These are phyloP conservation scores for Penicillium robsamsonii DNA, from an alignment of 495 filamentous ascomycete species.

Conservation along the genomic window DNA sequence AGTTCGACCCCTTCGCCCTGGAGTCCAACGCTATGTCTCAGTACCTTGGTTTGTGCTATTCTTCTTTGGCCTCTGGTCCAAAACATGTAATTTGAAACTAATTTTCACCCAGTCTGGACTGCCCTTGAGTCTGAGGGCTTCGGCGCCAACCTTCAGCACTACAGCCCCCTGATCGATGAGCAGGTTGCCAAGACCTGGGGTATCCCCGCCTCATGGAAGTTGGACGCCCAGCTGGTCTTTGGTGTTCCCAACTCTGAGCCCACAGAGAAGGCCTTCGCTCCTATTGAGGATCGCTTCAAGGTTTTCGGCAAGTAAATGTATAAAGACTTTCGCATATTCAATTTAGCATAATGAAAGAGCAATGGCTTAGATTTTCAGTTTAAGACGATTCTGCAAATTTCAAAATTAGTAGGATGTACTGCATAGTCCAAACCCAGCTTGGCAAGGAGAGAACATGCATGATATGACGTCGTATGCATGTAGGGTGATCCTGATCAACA, in stretches of 20 bases:
- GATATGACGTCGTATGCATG: conserved; percentile 5
- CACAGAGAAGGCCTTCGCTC: conserved; percentile 38
- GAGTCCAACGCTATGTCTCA: conserved; percentile 55
- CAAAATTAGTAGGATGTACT: not conserved
- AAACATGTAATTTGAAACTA: conserved; percentile 6
- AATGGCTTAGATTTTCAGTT: not conserved
- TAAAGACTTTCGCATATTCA: not conserved
- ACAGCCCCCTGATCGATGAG: conserved; percentile 51
- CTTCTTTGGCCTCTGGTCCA: not conserved
- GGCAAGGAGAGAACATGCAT: not conserved
- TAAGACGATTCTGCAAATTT: not conserved
- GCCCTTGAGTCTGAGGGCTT: conserved; percentile 50
- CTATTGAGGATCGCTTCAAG: conserved; percentile 44
- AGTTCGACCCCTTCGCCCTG: conserved; percentile 48
- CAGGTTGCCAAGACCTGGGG: conserved; percentile 41
- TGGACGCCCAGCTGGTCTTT: conserved; percentile 54
- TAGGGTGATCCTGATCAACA: conserved; percentile 3
- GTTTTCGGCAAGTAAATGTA: conserved; percentile 38
- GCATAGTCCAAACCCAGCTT: not conserved
- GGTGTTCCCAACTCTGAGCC: conserved; percentile 38
- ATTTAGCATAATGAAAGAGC: conserved; percentile 12
- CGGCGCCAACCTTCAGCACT: conserved; percentile 56
- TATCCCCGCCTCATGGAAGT: conserved; percentile 44
- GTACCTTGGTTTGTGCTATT: conserved; percentile 37
- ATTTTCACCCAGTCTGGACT: conserved; percentile 41